These are phyloP conservation scores for Cymbopogon citratus DNA, from an alignment of 176 grass and related monocot species.

Conservation along the genomic window DNA sequence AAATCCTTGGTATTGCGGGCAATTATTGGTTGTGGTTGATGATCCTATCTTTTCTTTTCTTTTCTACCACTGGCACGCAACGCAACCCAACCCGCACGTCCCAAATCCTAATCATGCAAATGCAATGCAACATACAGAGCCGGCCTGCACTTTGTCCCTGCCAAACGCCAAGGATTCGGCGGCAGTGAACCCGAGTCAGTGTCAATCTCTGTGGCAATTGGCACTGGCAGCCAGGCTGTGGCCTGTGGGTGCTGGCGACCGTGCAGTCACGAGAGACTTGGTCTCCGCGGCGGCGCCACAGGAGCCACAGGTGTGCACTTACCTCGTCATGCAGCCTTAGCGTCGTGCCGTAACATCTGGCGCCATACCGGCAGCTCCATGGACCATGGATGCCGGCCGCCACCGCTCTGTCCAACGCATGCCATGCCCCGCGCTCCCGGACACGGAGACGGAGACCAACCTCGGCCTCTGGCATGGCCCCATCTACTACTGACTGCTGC, in stretches of 20 bases:
- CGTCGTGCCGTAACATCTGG: conserved; percentile 11
- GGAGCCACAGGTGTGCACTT: too few species aligned
- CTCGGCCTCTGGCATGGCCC: too few species aligned
- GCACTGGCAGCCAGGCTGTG: neutral
- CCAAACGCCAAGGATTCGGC: neutral
- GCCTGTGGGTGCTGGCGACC: too few species aligned
- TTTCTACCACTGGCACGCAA: neutral
- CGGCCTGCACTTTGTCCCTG: neutral
- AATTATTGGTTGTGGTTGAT: neutral
- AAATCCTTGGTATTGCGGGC: neutral
- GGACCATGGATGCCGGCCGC: neutral
- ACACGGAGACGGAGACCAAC: too few species aligned
- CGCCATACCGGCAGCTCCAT: neutral
- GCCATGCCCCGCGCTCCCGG: too few species aligned
- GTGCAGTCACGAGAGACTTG: too few species aligned
- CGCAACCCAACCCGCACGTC: neutral
- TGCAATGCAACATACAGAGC: neutral
- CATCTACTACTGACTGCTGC: too few species aligned
- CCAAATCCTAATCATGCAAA: neutral
- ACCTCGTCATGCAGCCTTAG: too few species aligned
- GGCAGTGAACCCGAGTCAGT: too few species aligned
- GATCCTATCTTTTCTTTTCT: neutral
- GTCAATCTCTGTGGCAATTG: neutral
- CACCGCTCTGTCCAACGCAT: conserved; percentile 8
- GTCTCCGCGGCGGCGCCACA: too few species aligned